Conservation (phyloP, 768 basidiomycete genomes). For the Termitomyces sp. region DNA sequence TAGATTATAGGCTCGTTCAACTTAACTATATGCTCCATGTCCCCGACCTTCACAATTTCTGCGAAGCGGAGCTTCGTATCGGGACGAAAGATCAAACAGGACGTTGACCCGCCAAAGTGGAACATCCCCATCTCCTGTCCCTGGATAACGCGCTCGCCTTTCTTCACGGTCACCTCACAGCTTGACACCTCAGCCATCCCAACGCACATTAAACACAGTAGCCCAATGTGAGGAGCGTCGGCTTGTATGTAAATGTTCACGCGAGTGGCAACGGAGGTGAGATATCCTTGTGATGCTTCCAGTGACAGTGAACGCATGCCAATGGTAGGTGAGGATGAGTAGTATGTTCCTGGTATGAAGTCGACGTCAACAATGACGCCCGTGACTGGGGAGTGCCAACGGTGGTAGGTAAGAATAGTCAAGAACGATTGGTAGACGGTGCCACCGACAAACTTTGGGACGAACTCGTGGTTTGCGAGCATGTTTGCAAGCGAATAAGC, state of each 20-base stretch:
- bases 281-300: constrained; percentile 29
- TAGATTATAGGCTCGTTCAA: background rate
- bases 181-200: constrained; percentile 64
- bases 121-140: constrained; percentile 59
- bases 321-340: constrained; percentile 26
- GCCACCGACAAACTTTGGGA: background rate
- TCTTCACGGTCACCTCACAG: constrained; percentile 42
- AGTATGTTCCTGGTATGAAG: constrained; percentile 47
- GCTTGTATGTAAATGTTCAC: constrained; percentile 49
- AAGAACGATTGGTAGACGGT: background rate
- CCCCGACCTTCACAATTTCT: constrained; percentile 2
- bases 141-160: constrained; percentile 27
- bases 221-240: constrained; percentile 41
- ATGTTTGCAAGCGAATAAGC: constrained; percentile 47
- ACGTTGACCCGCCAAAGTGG: constrained; percentile 56
- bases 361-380: constrained; percentile 22
- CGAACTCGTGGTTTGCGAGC: constrained; percentile 30
- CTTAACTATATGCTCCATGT: background rate
- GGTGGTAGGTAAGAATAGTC: constrained; percentile 2
- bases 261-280: constrained; percentile 20
- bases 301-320: constrained; percentile 9
- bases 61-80: constrained; percentile 6
- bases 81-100: constrained; percentile 36
- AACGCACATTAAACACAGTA: constrained; percentile 53
- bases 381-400: background rate